Percentiles rank a stretch among this genome's conserved stretches.
Conservation (phyloP, 345 rosid species). For the Lumnitzera racemosa region DNA sequence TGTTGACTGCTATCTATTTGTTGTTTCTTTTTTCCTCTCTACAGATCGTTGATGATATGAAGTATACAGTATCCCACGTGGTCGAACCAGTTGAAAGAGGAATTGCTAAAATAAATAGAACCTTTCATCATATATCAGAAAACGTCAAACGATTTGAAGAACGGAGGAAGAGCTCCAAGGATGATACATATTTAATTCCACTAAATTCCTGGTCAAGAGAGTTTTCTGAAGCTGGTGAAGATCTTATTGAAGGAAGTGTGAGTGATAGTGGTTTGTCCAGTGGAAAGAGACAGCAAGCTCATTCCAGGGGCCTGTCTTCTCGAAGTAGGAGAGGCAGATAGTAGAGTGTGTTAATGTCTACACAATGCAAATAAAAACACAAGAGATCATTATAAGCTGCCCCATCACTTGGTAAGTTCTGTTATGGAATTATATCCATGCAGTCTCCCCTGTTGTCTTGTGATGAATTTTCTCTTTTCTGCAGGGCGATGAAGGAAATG, state of each 20-base stretch:
- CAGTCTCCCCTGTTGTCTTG: too few relatives aligned
- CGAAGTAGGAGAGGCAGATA: constrained; percentile 34
- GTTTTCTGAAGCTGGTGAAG: constrained; percentile 72
- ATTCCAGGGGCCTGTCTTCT: constrained; percentile 29
- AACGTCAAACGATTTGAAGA: constrained; percentile 75
- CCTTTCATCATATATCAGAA: constrained; percentile 79
- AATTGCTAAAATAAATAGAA: constrained; percentile 75
- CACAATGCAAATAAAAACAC: background rate
- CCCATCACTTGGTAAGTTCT: too few relatives aligned
- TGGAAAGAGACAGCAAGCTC: constrained; percentile 41
- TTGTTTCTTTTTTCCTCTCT: constrained; percentile 1
- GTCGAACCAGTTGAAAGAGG: constrained; percentile 99
- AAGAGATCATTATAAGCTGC: too few relatives aligned
- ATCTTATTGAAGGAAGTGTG: constrained; percentile 59
- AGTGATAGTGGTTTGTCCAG: constrained; percentile 79
- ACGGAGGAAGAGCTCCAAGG: constrained; percentile 62
- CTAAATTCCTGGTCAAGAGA: constrained; percentile 67
- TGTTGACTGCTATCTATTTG: background rate
- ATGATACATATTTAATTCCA: constrained; percentile 81
- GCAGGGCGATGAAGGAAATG: too few relatives aligned
- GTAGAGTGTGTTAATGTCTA: constrained; percentile 1
- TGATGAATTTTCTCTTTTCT: background rate
- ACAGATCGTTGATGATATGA: constrained; percentile 98
- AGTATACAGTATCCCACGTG: constrained; percentile 92
- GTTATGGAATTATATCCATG: too few relatives aligned